Evolutionary conservation across 345 rosid genomes (phyloP).

Genomic region (Gossypium bickii): DNA sequence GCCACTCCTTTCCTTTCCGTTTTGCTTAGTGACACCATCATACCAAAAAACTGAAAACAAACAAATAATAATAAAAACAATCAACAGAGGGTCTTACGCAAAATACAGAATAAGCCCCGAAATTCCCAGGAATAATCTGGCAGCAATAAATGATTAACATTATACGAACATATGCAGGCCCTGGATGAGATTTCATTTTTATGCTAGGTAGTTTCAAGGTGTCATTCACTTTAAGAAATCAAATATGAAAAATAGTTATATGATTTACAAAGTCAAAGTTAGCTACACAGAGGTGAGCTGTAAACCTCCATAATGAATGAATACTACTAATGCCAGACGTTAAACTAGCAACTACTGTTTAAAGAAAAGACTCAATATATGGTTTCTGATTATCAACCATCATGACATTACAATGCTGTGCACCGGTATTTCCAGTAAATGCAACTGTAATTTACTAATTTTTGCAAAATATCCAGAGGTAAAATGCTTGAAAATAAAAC

Average conservation of each 20-base stretch:
- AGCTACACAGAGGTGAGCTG: neutral
- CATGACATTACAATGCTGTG: neutral
- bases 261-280: neutral
- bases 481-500: neutral
- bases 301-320: neutral
- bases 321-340: neutral
- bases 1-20: neutral
- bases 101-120: too few relatives aligned
- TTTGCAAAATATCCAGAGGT: neutral
- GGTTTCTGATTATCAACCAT: neutral
- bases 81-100: neutral
- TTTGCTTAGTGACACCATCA: too few relatives aligned
- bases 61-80: neutral
- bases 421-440: neutral
- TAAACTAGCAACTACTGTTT: too few relatives aligned
- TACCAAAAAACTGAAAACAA: too few relatives aligned
- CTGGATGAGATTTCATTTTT: too few relatives aligned
- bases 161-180: too few relatives aligned
- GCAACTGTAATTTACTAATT: neutral
- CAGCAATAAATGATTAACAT: too few relatives aligned
- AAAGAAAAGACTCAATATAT: neutral
- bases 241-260: neutral
- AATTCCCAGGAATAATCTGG: too few relatives aligned
- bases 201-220: too few relatives aligned
- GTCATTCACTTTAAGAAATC: too few relatives aligned